Conservation (phyloP, 305 asterid species). For the Rubia peregrina region DNA sequence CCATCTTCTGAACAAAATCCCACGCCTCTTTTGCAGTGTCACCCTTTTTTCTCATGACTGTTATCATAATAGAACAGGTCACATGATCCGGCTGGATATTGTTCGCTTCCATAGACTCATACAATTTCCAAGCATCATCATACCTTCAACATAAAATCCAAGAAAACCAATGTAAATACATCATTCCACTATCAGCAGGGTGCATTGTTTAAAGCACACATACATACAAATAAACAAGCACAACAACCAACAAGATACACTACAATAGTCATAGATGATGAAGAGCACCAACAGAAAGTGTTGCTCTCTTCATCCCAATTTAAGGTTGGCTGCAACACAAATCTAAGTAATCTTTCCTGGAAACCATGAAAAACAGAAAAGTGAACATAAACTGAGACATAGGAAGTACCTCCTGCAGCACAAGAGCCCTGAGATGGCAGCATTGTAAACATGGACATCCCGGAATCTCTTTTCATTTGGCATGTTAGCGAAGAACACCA, state of each 20-base stretch:
- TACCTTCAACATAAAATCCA: slow-evolving; percentile 38
- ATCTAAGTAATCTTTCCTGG: background rate
- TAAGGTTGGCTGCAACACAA: background rate
- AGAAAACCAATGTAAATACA: background rate
- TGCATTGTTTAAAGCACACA: background rate
- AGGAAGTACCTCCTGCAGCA: slow-evolving; percentile 48
- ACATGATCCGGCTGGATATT: slow-evolving; percentile 74
- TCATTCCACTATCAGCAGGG: background rate
- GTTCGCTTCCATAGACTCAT: slow-evolving; percentile 50
- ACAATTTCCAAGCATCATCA: slow-evolving; percentile 77
- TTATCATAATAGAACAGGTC: slow-evolving; percentile 74
- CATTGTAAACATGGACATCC: slow-evolving; percentile 73
- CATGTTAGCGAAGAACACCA: slow-evolving; percentile 59
- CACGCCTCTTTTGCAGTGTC: slow-evolving; percentile 69
- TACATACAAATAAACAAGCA: background rate
- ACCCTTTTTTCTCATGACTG: slow-evolving; percentile 74
- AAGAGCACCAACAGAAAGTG: background rate
- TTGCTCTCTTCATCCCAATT: background rate
- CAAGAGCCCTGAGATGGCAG: slow-evolving; percentile 73
- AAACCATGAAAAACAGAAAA: background rate
- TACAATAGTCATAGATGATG: background rate
- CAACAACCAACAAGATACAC: background rate
- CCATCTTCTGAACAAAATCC: slow-evolving; percentile 66
- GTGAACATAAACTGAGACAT: background rate
- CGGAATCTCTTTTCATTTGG: slow-evolving; percentile 42